These are phyloP conservation scores for Limtongozyma cylindracea DNA, from an alignment of 805 yeast genomes.

Conservation along the genomic window DNA sequence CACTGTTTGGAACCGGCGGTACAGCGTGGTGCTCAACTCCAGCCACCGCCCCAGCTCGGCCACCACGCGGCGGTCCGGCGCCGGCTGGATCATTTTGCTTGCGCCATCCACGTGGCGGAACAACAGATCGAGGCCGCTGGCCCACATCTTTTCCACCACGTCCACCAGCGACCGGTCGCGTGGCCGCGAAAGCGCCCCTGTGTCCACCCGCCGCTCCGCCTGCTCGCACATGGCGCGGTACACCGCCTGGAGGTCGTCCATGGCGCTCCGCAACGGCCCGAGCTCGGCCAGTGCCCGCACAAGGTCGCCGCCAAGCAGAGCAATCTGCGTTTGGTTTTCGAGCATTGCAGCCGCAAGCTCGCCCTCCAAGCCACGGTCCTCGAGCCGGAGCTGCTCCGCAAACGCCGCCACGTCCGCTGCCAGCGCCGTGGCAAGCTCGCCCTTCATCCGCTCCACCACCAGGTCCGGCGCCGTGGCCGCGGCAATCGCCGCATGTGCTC, in stretches of 20 bases:
- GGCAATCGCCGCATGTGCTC: too few species aligned
- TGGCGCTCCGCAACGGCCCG: slow-evolving; percentile 28
- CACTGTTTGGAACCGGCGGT: slow-evolving; percentile 54
- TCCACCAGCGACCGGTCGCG: slow-evolving; percentile 45
- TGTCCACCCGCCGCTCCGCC: slow-evolving; percentile 4
- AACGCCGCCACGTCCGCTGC: slow-evolving; percentile 50
- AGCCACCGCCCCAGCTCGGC: slow-evolving; percentile 70
- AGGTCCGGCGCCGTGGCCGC: too few species aligned
- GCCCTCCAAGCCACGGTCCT: slow-evolving; percentile 21
- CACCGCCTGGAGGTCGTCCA: slow-evolving; percentile 33
- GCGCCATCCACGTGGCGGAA: slow-evolving; percentile 84
- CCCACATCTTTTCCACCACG: slow-evolving; percentile 66
- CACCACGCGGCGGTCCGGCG: slow-evolving; percentile 60
- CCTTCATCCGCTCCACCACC: too few species aligned
- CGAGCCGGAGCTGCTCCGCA: slow-evolving; percentile 22
- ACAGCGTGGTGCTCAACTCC: slow-evolving; percentile 65
- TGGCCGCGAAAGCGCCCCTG: slow-evolving; percentile 1
- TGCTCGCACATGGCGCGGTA: slow-evolving; percentile 25
- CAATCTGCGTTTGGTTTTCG: slow-evolving; percentile 34
- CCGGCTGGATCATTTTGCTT: slow-evolving; percentile 46
- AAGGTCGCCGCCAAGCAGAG: slow-evolving; percentile 33
- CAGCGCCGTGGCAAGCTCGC: too few species aligned
- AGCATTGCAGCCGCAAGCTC: slow-evolving; percentile 35
- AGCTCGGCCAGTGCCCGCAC: slow-evolving; percentile 39
- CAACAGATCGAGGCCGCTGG: slow-evolving; percentile 35